Evolutionary conservation across 106 monocot genomes (phyloP).

Genomic region (Dioscorea zingiberensis): DNA sequence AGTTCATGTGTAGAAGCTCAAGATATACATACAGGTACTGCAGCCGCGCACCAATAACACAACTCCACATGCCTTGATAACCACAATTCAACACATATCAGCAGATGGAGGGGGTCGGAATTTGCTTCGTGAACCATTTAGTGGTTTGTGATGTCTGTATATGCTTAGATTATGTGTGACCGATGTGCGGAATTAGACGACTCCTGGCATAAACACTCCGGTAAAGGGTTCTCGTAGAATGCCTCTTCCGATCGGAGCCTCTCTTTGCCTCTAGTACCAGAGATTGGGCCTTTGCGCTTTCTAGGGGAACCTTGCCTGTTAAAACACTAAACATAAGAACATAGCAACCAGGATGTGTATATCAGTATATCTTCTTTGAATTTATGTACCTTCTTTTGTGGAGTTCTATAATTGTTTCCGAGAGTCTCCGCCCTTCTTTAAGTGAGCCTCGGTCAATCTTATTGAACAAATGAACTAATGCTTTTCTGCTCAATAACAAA

Average conservation of each 20-base stretch:
- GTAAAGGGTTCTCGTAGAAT: constrained; percentile 94
- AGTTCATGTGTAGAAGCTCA: no score
- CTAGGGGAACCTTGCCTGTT: constrained; percentile 82
- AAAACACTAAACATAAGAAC: neutral
- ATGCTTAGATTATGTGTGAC: no score
- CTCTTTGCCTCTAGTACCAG: constrained; percentile 82
- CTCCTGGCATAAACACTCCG: constrained; percentile 70
- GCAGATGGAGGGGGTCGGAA: no score
- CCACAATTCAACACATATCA: no score
- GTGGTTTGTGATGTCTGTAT: no score
- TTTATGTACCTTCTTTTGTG: constrained; percentile 60
- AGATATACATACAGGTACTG: no score
- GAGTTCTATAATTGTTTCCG: constrained; percentile 39
- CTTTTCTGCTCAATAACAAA: constrained; percentile 46
- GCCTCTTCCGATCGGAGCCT: constrained; percentile 88
- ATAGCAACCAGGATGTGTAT: neutral
- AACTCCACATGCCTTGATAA: no score
- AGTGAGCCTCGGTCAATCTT: constrained; percentile 58
- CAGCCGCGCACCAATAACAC: no score
- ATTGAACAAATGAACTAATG: constrained; percentile 74
- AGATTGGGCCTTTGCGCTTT: constrained; percentile 79
- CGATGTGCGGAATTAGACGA: neutral
- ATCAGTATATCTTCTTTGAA: neutral
- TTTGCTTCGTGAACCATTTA: no score
- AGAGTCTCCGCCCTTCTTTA: constrained; percentile 53